These are phyloP conservation scores for Acacia pycnantha DNA, from an alignment of 331 rosid species.

Conservation along the genomic window DNA sequence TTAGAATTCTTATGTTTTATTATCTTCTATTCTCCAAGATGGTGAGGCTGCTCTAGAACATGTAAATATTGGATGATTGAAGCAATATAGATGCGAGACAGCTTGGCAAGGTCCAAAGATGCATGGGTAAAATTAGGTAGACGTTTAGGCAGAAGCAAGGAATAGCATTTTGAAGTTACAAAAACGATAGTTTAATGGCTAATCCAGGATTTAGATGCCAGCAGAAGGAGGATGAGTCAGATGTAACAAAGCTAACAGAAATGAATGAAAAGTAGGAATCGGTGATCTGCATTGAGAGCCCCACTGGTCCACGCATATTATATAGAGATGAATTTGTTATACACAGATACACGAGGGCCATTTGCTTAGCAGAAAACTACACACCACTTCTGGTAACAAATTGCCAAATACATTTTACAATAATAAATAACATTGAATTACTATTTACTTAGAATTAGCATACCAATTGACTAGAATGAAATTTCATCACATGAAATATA, in stretches of 20 bases:
- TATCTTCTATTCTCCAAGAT: background rate
- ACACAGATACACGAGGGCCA: background rate
- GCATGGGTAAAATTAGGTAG: background rate
- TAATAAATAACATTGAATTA: background rate
- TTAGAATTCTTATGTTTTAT: background rate
- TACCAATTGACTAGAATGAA: background rate
- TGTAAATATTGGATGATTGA: conserved; percentile 15
- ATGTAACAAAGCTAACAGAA: background rate
- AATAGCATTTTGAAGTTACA: background rate
- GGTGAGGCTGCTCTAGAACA: conserved; percentile 11
- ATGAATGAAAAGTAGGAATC: background rate
- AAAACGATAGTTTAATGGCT: background rate
- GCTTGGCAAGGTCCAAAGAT: background rate
- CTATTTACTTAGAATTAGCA: background rate
- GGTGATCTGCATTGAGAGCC: background rate
- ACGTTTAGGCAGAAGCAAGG: conserved; percentile 10
- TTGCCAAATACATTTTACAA: background rate
- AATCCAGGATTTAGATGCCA: conserved; percentile 10
- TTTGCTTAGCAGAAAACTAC: background rate
- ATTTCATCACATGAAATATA: background rate
- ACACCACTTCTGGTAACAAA: background rate
- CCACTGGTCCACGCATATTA: background rate
- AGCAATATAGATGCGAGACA: conserved; percentile 13
- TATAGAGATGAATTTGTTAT: background rate
- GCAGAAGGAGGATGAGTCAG: conserved; percentile 12